Evolutionary conservation across 176 grass and related monocot species (phyloP), one percentile per base, ranked within the genome.

Genomic region (Triticum dicoccoides): DNA sequence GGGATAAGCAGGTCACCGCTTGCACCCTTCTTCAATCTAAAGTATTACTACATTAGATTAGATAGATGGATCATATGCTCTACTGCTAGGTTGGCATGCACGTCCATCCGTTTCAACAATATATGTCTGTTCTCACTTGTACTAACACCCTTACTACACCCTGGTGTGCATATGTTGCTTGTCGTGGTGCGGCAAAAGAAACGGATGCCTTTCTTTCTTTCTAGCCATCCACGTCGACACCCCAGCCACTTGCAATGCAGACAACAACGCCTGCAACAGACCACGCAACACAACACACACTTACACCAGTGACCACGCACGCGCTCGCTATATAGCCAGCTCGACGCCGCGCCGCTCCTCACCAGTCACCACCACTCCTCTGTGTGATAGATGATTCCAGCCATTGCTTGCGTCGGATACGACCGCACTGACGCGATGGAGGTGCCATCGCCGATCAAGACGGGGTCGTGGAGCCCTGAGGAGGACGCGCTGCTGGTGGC

Each of bases 381-480:
- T 2, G 4, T 21, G 17, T 17, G 32, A 18, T 1, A 39, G 70
- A 75, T 30, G 29, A 30, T 30, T 30, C 29, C 29, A 11, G 72
- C 24, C 72, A 9, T 51, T 27, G 44, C 73, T 9, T 76, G 73
- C 44, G 44, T 52, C 23, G 42, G 42, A 12, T 9, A 75, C 72
- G 42, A 18, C 6, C 15, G 51, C 51, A 51, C n/a, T 12, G n/a
- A 4, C 23, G 72, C 2, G 6, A 59, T 62, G 51, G 51, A 17
- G 51, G 5, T 25, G 27, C 27, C 27, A 47, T 9, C 47, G 44
- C 45, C 73, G 45, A 18, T 30, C 47, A 77, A 33, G 73, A 56
- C 47, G 47, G 90, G 90, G 4, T 86, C 90, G 2, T 94, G 92
- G 92, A 89, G 89, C 76, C 45, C 56, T 12, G 84, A 89, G 42